Evolutionary conservation across 225 moss, liverwort and hornwort species (phyloP).

Genomic region (Sphagnum contortum): DNA sequence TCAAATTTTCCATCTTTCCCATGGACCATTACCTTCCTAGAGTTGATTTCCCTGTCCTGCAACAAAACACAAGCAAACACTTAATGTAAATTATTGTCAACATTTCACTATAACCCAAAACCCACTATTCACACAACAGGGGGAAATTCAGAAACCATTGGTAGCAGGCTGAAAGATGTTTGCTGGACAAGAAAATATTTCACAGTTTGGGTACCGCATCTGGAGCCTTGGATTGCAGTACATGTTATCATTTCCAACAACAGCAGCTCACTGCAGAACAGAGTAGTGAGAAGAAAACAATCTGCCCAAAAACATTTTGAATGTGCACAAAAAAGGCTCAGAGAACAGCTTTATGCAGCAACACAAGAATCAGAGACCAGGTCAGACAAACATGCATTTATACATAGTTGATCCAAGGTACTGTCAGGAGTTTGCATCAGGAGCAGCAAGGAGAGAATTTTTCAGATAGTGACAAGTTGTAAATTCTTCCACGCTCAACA

Average conservation of each 20-base stretch:
- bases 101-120: not conserved
- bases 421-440: too few species aligned
- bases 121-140: not conserved
- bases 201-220: too few species aligned
- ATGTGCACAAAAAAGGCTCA: too few species aligned
- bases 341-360: too few species aligned
- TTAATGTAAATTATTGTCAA: too few species aligned
- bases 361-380: not conserved
- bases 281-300: not conserved
- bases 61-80: not conserved
- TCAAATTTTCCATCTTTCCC: slow-evolving; percentile 61
- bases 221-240: too few species aligned
- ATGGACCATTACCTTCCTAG: slow-evolving; percentile 63
- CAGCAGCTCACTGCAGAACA: not conserved
- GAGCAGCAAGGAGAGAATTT: too few species aligned
- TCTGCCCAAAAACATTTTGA: too few species aligned
- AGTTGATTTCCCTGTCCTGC: slow-evolving; percentile 92
- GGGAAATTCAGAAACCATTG: not conserved
- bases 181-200: not conserved
- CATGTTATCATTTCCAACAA: not conserved
- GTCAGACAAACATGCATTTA: not conserved
- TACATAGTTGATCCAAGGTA: slow-evolving; percentile 1
- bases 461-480: too few species aligned
- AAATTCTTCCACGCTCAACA: too few species aligned
- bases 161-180: not conserved